Evolutionary conservation across 176 grass and related monocot genomes (phyloP).

Genomic region (Carex pumila): DNA sequence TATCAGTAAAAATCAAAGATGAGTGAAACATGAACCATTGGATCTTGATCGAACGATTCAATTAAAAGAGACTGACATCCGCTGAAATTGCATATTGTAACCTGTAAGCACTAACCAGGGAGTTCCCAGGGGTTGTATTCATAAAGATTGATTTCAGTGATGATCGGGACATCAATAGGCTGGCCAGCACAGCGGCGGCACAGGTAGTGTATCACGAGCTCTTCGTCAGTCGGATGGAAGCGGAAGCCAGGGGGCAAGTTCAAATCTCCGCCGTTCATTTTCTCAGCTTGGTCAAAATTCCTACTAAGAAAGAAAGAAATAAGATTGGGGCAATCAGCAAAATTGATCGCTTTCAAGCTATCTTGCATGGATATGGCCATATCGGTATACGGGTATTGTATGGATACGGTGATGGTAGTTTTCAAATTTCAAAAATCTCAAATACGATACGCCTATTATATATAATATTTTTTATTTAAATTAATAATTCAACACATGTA

Average conservation of each 20-base stretch:
- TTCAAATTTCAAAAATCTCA: no score
- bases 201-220: conserved; percentile 82
- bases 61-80: background rate
- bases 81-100: no score
- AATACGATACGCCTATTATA: no score
- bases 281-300: background rate
- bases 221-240: conserved; percentile 91
- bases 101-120: conserved; percentile 28
- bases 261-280: conserved; percentile 59
- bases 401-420: no score
- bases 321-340: background rate
- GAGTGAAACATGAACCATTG: background rate
- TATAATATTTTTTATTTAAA: no score
- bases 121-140: conserved; percentile 61
- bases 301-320: background rate
- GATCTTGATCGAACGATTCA: background rate
- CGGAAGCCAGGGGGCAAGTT: conserved; percentile 78
- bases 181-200: conserved; percentile 60
- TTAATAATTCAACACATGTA: no score
- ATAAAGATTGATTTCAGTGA: conserved; percentile 84
- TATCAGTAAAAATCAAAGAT: background rate
- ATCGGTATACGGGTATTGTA: no score
- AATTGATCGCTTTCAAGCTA: background rate
- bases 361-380: no score
- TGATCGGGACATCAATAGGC: conserved; percentile 36